Percentiles rank a stretch among this genome's conserved stretches.
phyloP scores from a whole-genome alignment of 768 basidiomycete genomes.

The Kwoniella dendrophila region DNA sequence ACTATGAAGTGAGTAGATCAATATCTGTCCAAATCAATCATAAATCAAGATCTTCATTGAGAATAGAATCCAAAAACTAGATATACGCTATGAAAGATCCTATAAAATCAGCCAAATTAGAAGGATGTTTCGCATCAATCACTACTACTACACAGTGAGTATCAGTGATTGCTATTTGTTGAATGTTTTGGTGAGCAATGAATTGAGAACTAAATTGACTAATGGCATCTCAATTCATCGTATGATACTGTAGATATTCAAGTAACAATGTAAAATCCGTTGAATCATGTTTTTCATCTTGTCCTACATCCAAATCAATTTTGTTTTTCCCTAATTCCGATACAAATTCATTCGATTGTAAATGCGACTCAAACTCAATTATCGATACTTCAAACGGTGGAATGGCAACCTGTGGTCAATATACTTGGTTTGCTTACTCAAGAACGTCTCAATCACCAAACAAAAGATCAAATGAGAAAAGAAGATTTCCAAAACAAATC shows the following conservation, averaged over 20 bases:
- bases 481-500: slow-evolving; percentile 1
- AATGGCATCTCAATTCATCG: not conserved
- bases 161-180: not conserved
- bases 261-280: not conserved
- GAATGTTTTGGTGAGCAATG: not conserved
- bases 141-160: slow-evolving; percentile 7
- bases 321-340: slow-evolving; percentile 1
- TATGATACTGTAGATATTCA: not conserved
- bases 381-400: not conserved
- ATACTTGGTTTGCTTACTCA: slow-evolving; percentile 11
- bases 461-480: not conserved
- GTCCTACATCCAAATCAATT: not conserved
- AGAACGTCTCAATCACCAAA: not conserved
- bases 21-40: not conserved
- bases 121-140: slow-evolving; percentile 5
- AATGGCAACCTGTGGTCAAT: not conserved
- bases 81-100: slow-evolving; percentile 6
- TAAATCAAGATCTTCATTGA: not conserved
- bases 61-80: not conserved
- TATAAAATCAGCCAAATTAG: not conserved
- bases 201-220: not conserved
- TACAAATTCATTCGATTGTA: slow-evolving; percentile 10
- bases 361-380: not conserved
- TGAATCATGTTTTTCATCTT: slow-evolving; percentile 3
- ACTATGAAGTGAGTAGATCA: not conserved